Evolutionary conservation across 257 asterid genomes (phyloP).

Genomic region (Pogostemon cablin): DNA sequence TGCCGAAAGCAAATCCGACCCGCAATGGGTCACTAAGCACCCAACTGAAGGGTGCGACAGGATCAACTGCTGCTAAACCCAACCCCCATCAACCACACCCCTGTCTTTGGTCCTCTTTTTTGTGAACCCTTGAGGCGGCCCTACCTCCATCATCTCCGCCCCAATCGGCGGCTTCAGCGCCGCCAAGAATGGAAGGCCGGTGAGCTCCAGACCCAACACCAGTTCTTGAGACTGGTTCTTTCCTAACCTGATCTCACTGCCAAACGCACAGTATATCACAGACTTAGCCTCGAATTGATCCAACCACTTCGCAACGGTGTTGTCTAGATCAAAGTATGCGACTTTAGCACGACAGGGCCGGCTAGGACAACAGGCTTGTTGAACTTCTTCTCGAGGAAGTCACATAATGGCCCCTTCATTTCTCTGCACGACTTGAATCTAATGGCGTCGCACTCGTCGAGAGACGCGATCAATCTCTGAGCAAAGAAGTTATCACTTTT

Average conservation of each 20-base stretch:
- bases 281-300: slow-evolving; percentile 28
- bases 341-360: slow-evolving; percentile 40
- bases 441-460: slow-evolving; percentile 38
- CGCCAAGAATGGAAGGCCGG: slow-evolving; percentile 40
- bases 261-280: slow-evolving; percentile 48
- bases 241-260: slow-evolving; percentile 43
- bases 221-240: slow-evolving; percentile 42
- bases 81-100: slow-evolving; percentile 43
- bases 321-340: slow-evolving; percentile 18
- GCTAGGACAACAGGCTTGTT: slow-evolving; percentile 40
- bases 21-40: slow-evolving; percentile 56
- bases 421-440: slow-evolving; percentile 47
- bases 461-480: slow-evolving; percentile 25
- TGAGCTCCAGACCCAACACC: slow-evolving; percentile 40
- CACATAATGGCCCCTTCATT: slow-evolving; percentile 36
- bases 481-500: neutral
- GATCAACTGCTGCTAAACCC: slow-evolving; percentile 49
- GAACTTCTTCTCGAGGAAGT: slow-evolving; percentile 31
- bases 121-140: slow-evolving; percentile 39
- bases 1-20: slow-evolving; percentile 38
- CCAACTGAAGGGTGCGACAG: slow-evolving; percentile 45
- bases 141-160: slow-evolving; percentile 37
- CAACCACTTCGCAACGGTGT: slow-evolving; percentile 40
- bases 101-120: slow-evolving; percentile 27
- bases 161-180: slow-evolving; percentile 46